A percentile compares a stretch with the other conserved stretches of the same genome.
Evolutionary conservation across 768 basidiomycete species (phyloP).

Genomic region (Ephemerocybe angulata): DNA sequence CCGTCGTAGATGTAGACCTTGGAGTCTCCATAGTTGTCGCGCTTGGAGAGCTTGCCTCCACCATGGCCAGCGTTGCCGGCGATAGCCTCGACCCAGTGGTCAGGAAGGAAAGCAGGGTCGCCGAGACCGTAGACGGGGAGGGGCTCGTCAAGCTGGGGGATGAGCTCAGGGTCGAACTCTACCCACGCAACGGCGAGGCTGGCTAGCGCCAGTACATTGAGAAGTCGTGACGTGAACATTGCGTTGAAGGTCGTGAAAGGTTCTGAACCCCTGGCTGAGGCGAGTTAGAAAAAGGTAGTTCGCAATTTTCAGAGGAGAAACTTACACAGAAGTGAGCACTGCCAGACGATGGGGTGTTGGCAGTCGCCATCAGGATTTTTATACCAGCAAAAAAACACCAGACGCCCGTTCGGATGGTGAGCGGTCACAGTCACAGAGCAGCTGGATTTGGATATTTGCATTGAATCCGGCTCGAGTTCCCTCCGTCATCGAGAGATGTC

Average conservation of each 20-base stretch:
- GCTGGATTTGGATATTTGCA: too few relatives aligned
- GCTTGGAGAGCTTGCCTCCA: neutral
- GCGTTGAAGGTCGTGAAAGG: neutral
- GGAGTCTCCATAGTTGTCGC: neutral
- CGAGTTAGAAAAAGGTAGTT: too few relatives aligned
- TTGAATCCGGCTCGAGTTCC: too few relatives aligned
- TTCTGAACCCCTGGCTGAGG: neutral
- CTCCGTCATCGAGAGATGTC: too few relatives aligned
- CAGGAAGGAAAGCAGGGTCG: neutral
- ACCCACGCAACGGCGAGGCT: constrained; percentile 1
- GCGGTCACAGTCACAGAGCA: too few relatives aligned
- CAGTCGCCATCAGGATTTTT: too few relatives aligned
- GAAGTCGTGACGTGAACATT: neutral
- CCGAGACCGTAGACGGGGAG: neutral
- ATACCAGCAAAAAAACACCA: too few relatives aligned
- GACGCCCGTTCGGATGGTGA: too few relatives aligned
- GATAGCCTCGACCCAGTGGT: neutral
- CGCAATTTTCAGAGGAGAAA: too few relatives aligned
- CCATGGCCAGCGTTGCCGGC: neutral
- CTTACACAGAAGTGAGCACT: too few relatives aligned
- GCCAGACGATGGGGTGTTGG: too few relatives aligned
- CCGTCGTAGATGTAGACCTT: constrained; percentile 3
- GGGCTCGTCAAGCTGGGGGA: neutral
- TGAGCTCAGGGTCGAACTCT: constrained; percentile 1
- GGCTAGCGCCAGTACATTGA: neutral